These are phyloP conservation scores for Aspergillus ostianus DNA, from an alignment of 495 filamentous ascomycete genomes.

Conservation along the genomic window DNA sequence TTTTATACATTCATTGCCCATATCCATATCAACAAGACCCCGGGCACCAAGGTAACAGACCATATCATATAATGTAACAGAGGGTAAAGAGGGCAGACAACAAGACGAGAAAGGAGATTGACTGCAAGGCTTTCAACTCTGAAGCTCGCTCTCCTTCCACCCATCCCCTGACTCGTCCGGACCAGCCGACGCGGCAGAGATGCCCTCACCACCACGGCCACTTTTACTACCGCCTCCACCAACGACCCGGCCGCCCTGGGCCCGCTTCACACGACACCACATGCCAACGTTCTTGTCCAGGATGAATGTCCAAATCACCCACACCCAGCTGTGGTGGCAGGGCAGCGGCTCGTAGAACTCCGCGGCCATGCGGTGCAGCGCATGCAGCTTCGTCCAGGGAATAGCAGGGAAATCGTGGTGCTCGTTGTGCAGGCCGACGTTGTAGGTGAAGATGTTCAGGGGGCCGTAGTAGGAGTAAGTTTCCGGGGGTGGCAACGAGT, in stretches of 20 bases:
- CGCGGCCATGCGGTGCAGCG: slow-evolving; percentile 72
- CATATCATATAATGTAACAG: slow-evolving; percentile 2
- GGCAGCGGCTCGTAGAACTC: slow-evolving; percentile 94
- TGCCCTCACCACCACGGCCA: slow-evolving; percentile 48
- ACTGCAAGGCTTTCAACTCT: slow-evolving; percentile 31
- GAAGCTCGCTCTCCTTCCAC: slow-evolving; percentile 55
- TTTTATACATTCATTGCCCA: neutral
- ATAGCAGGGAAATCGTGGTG: slow-evolving; percentile 98
- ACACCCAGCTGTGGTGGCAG: slow-evolving; percentile 82
- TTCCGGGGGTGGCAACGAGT: slow-evolving; percentile 69
- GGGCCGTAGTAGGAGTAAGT: slow-evolving; percentile 97
- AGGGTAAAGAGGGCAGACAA: neutral
- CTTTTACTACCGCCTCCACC: slow-evolving; percentile 41
- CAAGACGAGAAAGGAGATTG: neutral
- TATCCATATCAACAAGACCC: slow-evolving; percentile 2
- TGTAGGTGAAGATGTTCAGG: slow-evolving; percentile 90
- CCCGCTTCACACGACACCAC: slow-evolving; percentile 89
- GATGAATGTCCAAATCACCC: slow-evolving; percentile 94
- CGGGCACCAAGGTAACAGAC: too few species aligned
- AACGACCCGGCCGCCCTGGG: slow-evolving; percentile 71
- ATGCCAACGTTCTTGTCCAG: slow-evolving; percentile 83
- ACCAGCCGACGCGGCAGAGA: slow-evolving; percentile 40
- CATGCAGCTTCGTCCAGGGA: slow-evolving; percentile 83
- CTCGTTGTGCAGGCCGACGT: slow-evolving; percentile 96
- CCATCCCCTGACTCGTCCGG: slow-evolving; percentile 41